These are phyloP conservation scores for Globisporangium ultimum DNA, from an alignment of 352 stramenopile genomes.

Conservation along the genomic window DNA sequence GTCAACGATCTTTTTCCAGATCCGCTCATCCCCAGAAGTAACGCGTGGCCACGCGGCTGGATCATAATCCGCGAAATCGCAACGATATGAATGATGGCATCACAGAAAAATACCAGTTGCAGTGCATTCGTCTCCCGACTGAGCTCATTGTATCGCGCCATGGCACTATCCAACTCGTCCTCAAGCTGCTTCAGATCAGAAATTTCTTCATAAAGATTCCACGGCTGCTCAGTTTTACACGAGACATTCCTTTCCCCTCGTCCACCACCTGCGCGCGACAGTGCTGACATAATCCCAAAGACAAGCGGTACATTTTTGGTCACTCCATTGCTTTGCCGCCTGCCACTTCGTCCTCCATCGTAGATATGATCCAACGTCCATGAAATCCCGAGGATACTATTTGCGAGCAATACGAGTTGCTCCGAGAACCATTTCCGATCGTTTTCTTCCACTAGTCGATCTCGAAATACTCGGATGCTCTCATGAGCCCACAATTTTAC, in stretches of 20 bases:
- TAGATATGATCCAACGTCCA: slow-evolving; percentile 52
- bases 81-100: slow-evolving; percentile 84
- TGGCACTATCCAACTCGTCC: slow-evolving; percentile 39
- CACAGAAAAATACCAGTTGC: slow-evolving; percentile 77
- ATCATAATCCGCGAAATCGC: slow-evolving; percentile 81
- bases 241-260: background rate
- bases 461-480: slow-evolving; percentile 89
- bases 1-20: slow-evolving; percentile 83
- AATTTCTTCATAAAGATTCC: slow-evolving; percentile 8
- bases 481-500: slow-evolving; percentile 89
- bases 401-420: slow-evolving; percentile 65
- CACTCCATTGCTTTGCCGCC: background rate
- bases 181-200: slow-evolving; percentile 60
- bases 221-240: background rate
- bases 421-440: slow-evolving; percentile 89
- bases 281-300: slow-evolving; percentile 4
- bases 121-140: slow-evolving; percentile 16
- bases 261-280: background rate
- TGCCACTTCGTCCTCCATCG: slow-evolving; percentile 11
- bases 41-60: slow-evolving; percentile 79
- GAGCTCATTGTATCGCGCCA: slow-evolving; percentile 42
- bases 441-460: slow-evolving; percentile 78
- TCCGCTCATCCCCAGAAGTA: slow-evolving; percentile 87
- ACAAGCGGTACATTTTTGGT: slow-evolving; percentile 6
- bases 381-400: slow-evolving; percentile 54